Base-by-base conservation (phyloP, 2,329 filamentous ascomycete genomes). In the Westerdykella aurantiaca region DNA sequence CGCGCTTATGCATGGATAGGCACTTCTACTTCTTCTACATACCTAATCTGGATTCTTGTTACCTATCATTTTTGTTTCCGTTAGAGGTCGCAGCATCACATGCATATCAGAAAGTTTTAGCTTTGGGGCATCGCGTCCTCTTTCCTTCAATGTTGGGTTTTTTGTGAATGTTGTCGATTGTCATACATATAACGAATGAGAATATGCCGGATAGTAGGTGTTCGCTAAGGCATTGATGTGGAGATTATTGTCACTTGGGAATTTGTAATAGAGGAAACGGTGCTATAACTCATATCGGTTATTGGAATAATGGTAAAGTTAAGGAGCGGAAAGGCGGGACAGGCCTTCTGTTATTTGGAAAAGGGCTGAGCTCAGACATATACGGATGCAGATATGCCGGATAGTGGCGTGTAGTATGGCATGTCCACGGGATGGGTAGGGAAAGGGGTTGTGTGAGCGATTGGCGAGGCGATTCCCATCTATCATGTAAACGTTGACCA, bases 61-160 rank as follows among this genome's bases (percentile, higher is more conserved):
- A 29, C 37, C 18, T 43, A 41, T 34, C 38, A 22, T 21, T 42
- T 33, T 39, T 33, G n/a, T 45, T 44, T 33, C 29, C 33, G 38
- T 48, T 44, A 37, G 29, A 17, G 41, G 38, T 39, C 38, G 31
- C 35, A 17, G 37, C 31, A 6, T 31, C 17, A 21, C 44, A 33
- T 37, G 44, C 40, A 46, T 46, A 12, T 21, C 25, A 29, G 25
- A 29, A 9, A 49, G 47, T 52, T 52, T 47, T 49, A 52, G 40
- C 25, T 29, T 29, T 21, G 18, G 25, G 11, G 25, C 25, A 44
- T 40, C 29, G 33, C 38, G 37, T 46, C 33, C 49, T 44, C 34
- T 46, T 40, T 41, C 31, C 31, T 43, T 41, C 39, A 9, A 39
- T 42, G 23, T 21, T 48, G 46, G 43, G 41, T 50, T 33, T 46